A percentile compares a stretch with the other conserved stretches of the same genome.
Evolutionary conservation across 2,329 filamentous ascomycete species (phyloP).

Genomic region (Penicillium fuscoglaucum): DNA sequence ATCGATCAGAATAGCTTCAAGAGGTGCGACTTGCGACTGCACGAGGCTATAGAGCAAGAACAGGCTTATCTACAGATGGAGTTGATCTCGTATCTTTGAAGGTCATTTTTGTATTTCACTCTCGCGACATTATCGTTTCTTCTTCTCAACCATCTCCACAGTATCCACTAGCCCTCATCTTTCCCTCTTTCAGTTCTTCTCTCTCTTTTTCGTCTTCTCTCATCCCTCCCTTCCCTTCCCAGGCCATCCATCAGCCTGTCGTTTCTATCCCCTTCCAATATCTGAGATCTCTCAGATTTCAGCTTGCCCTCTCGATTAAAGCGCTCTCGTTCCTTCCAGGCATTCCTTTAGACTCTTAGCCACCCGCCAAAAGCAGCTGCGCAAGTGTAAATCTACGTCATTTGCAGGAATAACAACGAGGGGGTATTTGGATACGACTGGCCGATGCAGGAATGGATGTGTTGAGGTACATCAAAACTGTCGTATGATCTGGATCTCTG

Average conservation of each 20-base stretch:
- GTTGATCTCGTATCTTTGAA: neutral
- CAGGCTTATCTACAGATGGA: neutral
- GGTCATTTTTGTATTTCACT: neutral
- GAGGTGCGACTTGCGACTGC: slow-evolving; percentile 7
- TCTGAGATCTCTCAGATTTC: slow-evolving; percentile 2
- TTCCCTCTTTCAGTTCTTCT: slow-evolving; percentile 29
- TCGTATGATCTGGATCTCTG: slow-evolving; percentile 31
- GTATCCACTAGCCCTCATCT: slow-evolving; percentile 33
- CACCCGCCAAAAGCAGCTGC: neutral
- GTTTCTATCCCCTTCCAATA: slow-evolving; percentile 10
- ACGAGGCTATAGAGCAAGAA: neutral
- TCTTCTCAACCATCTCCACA: slow-evolving; percentile 32
- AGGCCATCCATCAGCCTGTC: slow-evolving; percentile 20
- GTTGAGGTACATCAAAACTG: slow-evolving; percentile 32
- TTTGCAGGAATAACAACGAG: slow-evolving; percentile 14
- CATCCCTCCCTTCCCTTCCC: slow-evolving; percentile 17
- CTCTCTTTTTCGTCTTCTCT: slow-evolving; percentile 20
- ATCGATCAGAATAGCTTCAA: slow-evolving; percentile 22
- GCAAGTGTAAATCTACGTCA: slow-evolving; percentile 13
- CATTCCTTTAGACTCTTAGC: neutral
- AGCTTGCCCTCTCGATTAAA: slow-evolving; percentile 13
- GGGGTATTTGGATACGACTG: slow-evolving; percentile 25
- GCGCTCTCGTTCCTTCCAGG: slow-evolving; percentile 5
- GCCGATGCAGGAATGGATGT: slow-evolving; percentile 39
- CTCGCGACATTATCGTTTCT: slow-evolving; percentile 4